Conservation (phyloP, 805 yeast genomes). For the Candida chilensis region DNA sequence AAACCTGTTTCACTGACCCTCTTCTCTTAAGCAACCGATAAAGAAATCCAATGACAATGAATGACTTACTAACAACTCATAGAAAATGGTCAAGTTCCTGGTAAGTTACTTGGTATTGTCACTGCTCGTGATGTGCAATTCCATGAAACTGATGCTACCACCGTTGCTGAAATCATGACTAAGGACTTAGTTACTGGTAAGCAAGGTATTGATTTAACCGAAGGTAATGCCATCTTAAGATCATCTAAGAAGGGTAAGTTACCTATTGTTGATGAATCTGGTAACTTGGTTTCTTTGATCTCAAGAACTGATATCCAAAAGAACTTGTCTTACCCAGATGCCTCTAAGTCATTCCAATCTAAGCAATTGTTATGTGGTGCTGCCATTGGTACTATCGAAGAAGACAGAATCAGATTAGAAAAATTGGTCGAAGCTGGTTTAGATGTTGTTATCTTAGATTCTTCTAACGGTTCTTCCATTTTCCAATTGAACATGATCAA, state of each 20-base stretch:
- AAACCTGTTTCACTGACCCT: slow-evolving; percentile 33
- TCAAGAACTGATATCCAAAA: slow-evolving; percentile 96
- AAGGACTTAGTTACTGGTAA: slow-evolving; percentile 76
- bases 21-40: slow-evolving; percentile 5
- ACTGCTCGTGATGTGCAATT: slow-evolving; percentile 97
- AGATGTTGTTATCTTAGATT: slow-evolving; percentile 92
- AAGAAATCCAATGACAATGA: too few relatives aligned
- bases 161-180: slow-evolving; percentile 82
- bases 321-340: slow-evolving; percentile 87
- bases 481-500: slow-evolving; percentile 92
- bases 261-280: slow-evolving; percentile 77
- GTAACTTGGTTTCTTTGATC: slow-evolving; percentile 76
- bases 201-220: slow-evolving; percentile 70
- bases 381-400: slow-evolving; percentile 89
- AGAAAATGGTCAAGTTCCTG: slow-evolving; percentile 83
- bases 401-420: slow-evolving; percentile 77
- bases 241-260: slow-evolving; percentile 94
- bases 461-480: slow-evolving; percentile 94
- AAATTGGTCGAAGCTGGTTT: slow-evolving; percentile 92
- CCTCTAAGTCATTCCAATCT: slow-evolving; percentile 86
- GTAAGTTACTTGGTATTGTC: slow-evolving; percentile 88
- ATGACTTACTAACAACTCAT: slow-evolving; percentile 20
- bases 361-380: slow-evolving; percentile 99
- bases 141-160: slow-evolving; percentile 59
- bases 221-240: slow-evolving; percentile 88